Evolutionary conservation across 352 stramenopile genomes (phyloP).

Genomic region (Phytophthora capsici): DNA sequence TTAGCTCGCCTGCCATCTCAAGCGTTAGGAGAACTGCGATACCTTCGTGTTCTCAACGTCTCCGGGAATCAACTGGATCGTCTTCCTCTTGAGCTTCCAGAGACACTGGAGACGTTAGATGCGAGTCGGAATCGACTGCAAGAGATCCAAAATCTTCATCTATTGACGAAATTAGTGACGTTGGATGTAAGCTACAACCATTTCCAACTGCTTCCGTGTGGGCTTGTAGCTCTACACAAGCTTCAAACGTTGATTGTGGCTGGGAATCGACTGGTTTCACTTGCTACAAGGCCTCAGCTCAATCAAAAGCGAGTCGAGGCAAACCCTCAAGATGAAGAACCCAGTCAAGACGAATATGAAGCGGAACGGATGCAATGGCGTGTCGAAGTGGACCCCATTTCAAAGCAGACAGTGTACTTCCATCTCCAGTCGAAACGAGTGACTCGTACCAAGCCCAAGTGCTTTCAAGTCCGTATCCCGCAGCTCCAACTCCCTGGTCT

Average conservation of each 20-base stretch:
- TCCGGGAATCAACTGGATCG: slow-evolving; percentile 67
- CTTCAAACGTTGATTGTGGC: slow-evolving; percentile 51
- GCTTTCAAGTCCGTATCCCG: slow-evolving; percentile 60
- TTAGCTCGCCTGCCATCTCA: slow-evolving; percentile 47
- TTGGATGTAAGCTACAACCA: slow-evolving; percentile 76
- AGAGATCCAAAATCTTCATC: slow-evolving; percentile 54
- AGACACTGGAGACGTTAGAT: slow-evolving; percentile 42
- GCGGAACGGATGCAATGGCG: slow-evolving; percentile 49
- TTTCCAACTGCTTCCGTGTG: slow-evolving; percentile 59
- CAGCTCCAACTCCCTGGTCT: slow-evolving; percentile 39
- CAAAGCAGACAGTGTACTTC: slow-evolving; percentile 57
- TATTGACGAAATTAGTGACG: slow-evolving; percentile 48
- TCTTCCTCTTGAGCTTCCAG: slow-evolving; percentile 50
- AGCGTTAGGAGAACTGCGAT: slow-evolving; percentile 35
- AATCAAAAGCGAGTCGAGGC: slow-evolving; percentile 1
- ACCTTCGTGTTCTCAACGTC: slow-evolving; percentile 50
- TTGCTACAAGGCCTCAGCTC: slow-evolving; percentile 55
- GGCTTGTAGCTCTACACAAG: slow-evolving; percentile 48
- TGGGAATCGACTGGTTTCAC: slow-evolving; percentile 70
- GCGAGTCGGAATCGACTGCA: slow-evolving; percentile 63
- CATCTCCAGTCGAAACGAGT: slow-evolving; percentile 54
- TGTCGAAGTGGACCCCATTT: slow-evolving; percentile 61
- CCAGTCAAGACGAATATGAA: slow-evolving; percentile 44
- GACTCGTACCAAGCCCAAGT: slow-evolving; percentile 57
- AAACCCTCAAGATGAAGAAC: slow-evolving; percentile 19